Evolutionary conservation across 2,329 filamentous ascomycete genomes (phyloP).

Genomic region (Colletotrichum scovillei): DNA sequence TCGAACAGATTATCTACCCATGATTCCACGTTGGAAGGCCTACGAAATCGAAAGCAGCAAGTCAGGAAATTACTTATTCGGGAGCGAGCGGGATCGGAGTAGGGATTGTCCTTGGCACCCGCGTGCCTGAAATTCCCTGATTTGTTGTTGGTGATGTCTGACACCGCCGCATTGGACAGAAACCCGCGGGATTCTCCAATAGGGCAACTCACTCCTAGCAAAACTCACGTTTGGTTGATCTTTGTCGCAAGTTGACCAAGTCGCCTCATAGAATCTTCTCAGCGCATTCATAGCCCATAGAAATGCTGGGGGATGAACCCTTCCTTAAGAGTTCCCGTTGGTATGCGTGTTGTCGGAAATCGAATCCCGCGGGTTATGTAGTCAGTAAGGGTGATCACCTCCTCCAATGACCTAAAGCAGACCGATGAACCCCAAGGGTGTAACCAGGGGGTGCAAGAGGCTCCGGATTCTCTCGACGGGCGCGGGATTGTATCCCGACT

Average conservation of each 20-base stretch:
- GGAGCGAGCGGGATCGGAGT: constrained; percentile 16
- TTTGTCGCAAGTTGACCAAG: constrained; percentile 1
- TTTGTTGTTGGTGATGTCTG: not conserved
- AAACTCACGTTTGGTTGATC: not conserved
- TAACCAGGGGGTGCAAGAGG: not conserved
- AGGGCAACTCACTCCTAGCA: constrained; percentile 2
- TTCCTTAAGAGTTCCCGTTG: not conserved
- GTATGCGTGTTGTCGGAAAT: not conserved
- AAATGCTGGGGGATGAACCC: not conserved
- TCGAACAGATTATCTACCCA: not conserved
- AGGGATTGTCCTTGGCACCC: constrained; percentile 23
- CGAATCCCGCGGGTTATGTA: not conserved
- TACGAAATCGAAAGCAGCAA: not conserved
- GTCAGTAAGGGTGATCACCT: not conserved
- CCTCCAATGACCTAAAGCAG: too few relatives aligned
- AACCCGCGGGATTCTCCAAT: not conserved
- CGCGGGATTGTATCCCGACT: constrained; percentile 3
- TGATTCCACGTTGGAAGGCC: not conserved
- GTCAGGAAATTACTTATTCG: constrained; percentile 20
- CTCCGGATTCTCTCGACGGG: not conserved
- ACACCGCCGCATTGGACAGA: not conserved
- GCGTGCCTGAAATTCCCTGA: constrained; percentile 6
- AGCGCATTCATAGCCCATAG: not conserved
- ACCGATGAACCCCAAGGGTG: not conserved
- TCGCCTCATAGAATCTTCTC: not conserved